Base-by-base conservation (phyloP, 208 protist genomes). In the Angomonas deanei region DNA sequence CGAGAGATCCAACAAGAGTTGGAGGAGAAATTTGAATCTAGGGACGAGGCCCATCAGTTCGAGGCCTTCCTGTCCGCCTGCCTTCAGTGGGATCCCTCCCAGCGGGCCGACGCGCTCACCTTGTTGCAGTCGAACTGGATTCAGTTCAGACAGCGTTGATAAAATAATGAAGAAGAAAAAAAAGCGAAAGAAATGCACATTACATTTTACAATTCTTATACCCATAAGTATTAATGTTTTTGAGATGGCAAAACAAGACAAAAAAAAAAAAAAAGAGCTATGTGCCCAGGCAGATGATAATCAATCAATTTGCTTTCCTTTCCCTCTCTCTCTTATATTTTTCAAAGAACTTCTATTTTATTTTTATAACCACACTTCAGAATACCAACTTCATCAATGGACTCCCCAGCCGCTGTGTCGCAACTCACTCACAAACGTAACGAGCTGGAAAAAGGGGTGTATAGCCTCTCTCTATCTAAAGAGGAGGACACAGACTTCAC, bases 21-120 rank as follows among this genome's bases (percentile, higher is more conserved):
- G 30, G 59, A 65, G 8, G 47, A 52, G 5, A 73, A 75, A 39
- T 38, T 88, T 1, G 66, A 26, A 8, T 48, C 32, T 2, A 55
- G 64, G 11, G 68, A 77, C 23, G 70, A 82, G 55, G 74, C 72
- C 13, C 17, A 19, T 1, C 68, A 59, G 24, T 85, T 88, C 53
- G 75, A 80, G 50, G 1, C 19, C 3, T 82, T 88, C 23, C 55
- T 85, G 38, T 33, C n/a, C 15, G 54, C 57, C 24, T 82, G 75
- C 49, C 67, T 88, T 2, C 75, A 82, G 53, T 88, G 82, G 82
- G 75, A 85, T 39, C 75, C 82, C 5, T 56, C 66, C 0, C 38
- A 67, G 53, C 82, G 82, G 21, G 34, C 63, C 11, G 68, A 59
- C 17, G 78, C 82, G 19, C 46, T 65, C 10, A 50, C 62, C 31